Evolutionary conservation across 73 alveolate genomes (phyloP).

Genomic region (Symbiodinium natans): DNA sequence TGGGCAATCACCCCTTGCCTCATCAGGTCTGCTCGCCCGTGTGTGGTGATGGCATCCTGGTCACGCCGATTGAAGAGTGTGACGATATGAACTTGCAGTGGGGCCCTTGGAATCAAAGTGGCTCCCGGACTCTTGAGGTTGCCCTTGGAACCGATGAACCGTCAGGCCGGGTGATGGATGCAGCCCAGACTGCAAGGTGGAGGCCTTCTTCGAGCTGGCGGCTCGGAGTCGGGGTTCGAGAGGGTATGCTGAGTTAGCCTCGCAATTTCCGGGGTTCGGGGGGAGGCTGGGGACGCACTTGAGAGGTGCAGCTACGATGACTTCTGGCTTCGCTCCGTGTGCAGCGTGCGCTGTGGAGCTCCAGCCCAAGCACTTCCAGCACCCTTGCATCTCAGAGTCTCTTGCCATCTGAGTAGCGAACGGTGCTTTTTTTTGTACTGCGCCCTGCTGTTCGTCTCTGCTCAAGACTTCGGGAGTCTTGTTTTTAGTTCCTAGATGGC

Average conservation of each 20-base stretch:
- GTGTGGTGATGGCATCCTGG: constrained; percentile 67
- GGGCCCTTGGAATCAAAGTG: not conserved
- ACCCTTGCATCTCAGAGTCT: not conserved
- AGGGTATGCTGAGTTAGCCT: too few species aligned
- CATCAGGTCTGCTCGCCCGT: constrained; percentile 50
- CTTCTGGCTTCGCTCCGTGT: constrained; percentile 74
- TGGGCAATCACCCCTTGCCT: not conserved
- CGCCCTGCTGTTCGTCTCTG: not conserved
- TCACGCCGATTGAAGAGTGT: constrained; percentile 68
- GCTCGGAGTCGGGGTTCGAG: not conserved
- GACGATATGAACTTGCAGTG: constrained; percentile 51
- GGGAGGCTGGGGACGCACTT: too few species aligned
- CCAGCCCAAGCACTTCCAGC: not conserved
- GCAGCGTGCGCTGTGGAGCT: constrained; percentile 46
- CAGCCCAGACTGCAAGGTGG: constrained; percentile 88
- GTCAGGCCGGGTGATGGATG: constrained; percentile 75
- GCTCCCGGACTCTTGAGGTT: not conserved
- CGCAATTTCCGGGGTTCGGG: too few species aligned
- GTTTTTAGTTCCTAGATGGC: not conserved
- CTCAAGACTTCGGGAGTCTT: not conserved
- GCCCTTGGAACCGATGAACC: not conserved
- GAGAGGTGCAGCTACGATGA: constrained; percentile 50
- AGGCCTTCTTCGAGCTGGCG: constrained; percentile 51
- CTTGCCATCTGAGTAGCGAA: not conserved
- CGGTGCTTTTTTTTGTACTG: not conserved